Percentiles rank a stretch among this genome's conserved stretches.
phyloP scores from a whole-genome alignment of 2,329 filamentous ascomycete genomes.

The Tolypocladium paradoxum region DNA sequence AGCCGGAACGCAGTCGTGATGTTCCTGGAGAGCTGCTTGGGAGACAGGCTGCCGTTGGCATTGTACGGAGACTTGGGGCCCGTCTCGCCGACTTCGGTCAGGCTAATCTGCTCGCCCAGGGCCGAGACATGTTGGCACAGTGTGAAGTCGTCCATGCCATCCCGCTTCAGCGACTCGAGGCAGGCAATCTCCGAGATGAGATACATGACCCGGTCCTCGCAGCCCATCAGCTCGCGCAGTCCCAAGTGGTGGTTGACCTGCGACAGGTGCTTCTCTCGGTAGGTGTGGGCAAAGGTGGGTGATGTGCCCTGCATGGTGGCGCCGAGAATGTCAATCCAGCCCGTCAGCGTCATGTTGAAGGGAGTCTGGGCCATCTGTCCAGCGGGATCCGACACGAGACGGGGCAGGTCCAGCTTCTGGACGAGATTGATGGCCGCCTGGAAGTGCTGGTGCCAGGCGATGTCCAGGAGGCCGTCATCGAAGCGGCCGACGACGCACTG shows the following conservation, averaged over 20 bases:
- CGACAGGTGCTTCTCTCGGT: conserved; percentile 85
- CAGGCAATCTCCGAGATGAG: conserved; percentile 96
- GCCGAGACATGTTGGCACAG: conserved; percentile 83
- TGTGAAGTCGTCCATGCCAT: conserved; percentile 74
- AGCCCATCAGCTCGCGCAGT: conserved; percentile 89
- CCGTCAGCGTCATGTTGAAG: conserved; percentile 89
- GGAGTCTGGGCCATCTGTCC: conserved; percentile 49
- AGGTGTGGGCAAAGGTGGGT: conserved; percentile 86
- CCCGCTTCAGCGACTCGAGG: conserved; percentile 75
- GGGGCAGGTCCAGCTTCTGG: conserved; percentile 70
- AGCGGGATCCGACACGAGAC: conserved; percentile 49
- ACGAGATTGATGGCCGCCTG: conserved; percentile 80
- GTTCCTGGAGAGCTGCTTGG: conserved; percentile 76
- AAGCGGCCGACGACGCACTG: conserved; percentile 83
- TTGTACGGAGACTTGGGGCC: conserved; percentile 52
- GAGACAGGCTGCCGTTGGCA: conserved; percentile 63
- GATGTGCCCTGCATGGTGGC: conserved; percentile 82
- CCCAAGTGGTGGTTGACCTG: conserved; percentile 51
- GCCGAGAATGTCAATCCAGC: conserved; percentile 96
- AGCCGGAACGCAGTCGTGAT: conserved; percentile 86
- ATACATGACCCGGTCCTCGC: conserved; percentile 95
- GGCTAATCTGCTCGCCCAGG: conserved; percentile 76
- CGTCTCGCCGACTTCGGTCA: conserved; percentile 58
- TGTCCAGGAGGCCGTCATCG: conserved; percentile 77
- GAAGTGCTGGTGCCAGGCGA: conserved; percentile 96